A percentile compares a stretch with the other conserved stretches of the same genome.
phyloP scores from a whole-genome alignment of 2,329 filamentous ascomycete genomes.

The Teratosphaeria nubilosa region DNA sequence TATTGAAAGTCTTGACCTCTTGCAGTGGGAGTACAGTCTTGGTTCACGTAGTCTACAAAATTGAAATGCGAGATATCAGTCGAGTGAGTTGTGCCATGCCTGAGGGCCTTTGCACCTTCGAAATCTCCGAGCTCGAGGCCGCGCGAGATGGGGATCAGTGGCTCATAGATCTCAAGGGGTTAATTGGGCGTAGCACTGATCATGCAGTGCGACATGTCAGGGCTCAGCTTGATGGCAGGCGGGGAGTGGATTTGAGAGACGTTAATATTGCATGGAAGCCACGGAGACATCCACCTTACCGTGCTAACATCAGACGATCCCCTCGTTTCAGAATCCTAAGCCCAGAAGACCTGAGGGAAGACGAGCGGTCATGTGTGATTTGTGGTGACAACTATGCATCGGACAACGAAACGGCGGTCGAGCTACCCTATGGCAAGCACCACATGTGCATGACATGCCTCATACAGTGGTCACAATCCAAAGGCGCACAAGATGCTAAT shows the following conservation, averaged over 20 bases:
- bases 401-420: background rate
- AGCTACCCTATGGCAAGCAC: background rate
- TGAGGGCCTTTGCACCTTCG: background rate
- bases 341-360: background rate
- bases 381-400: background rate
- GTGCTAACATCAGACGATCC: background rate
- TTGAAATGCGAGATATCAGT: background rate
- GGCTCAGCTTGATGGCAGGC: background rate
- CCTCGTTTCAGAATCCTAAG: background rate
- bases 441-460: background rate
- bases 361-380: background rate
- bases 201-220: background rate
- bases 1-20: background rate
- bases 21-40: background rate
- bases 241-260: background rate
- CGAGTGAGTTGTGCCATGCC: background rate
- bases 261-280: background rate
- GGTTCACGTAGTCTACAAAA: background rate
- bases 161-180: background rate
- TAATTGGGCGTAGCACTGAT: background rate
- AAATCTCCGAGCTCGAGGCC: background rate
- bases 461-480: background rate
- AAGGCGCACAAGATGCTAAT: background rate
- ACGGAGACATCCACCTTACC: background rate
- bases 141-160: background rate